Evolutionary conservation across 192 early-diverging fungal genomes (phyloP), one percentile per base, ranked within the genome.

Genomic region (Dimargaris xerosporica): DNA sequence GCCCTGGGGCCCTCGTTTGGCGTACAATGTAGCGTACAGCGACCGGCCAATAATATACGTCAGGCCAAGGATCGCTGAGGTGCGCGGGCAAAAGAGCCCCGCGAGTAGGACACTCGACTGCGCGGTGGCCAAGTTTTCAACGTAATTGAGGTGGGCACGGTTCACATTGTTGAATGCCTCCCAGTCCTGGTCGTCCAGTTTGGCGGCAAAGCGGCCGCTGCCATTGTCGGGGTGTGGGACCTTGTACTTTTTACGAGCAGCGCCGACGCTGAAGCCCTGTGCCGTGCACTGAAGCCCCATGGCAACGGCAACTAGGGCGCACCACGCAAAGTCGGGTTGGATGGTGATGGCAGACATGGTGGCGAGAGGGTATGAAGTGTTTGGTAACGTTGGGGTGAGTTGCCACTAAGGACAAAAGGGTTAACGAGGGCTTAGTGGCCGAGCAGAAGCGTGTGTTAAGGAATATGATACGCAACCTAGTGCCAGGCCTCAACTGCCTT

Each of bases 161-260:
- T 78, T 72, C 63, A 73, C 61, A 52, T 69, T 73, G 71, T 78
- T 78, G 61, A 78, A 78, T 1, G 28, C 56, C 3, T 66, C 29
- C 76, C 76, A 78, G 46, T 78, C 73, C 45, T 71, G 67, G 29
- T 78, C 76, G 25, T 41, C 66, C 31, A 78, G 68, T 61, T 78
- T 78, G 63, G 65, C 70, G 9, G 76, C 31, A 21, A 59, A 71
- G 12, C 73, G 69, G 2, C 76, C 76, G 26, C 65, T 55, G 48
- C 76, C 76, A 64, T 68, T 75, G 45, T 78, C 76, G 0, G 76
- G 76, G 59, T 71, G 73, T 13, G 60, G 21, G 17, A 78, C 71
- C 12, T 75, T 73, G 65, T 66, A 75, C 64, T 71, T 71, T 42
- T 67, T 78, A 62, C 76, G 76, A 4, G 71, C 69, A 0, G n/a